Evolutionary conservation across 352 stramenopile genomes (phyloP).

Genomic region (Pythium dissimile): DNA sequence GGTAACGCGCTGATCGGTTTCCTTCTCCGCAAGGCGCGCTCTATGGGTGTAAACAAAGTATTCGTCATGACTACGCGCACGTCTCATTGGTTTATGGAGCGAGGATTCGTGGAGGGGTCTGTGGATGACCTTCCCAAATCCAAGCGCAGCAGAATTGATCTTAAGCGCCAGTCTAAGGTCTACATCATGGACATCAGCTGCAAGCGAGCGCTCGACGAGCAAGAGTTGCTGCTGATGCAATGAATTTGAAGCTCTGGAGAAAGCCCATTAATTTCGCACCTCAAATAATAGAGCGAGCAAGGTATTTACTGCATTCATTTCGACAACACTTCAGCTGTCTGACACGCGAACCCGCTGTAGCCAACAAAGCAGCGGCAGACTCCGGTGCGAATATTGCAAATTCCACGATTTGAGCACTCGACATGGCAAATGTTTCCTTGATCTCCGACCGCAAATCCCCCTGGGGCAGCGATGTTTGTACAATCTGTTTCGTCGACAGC

Average conservation of each 20-base stretch:
- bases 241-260: slow-evolving; percentile 16
- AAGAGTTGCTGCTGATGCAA: slow-evolving; percentile 76
- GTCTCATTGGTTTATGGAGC: slow-evolving; percentile 98
- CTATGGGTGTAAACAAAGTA: slow-evolving; percentile 86
- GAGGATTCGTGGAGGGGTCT: slow-evolving; percentile 90
- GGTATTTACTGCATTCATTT: slow-evolving; percentile 23
- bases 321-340: slow-evolving; percentile 35
- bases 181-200: slow-evolving; percentile 89
- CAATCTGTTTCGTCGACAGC: slow-evolving; percentile 75
- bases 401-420: slow-evolving; percentile 91
- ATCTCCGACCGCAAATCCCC: slow-evolving; percentile 35
- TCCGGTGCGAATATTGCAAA: slow-evolving; percentile 86
- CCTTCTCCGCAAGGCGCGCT: slow-evolving; percentile 82
- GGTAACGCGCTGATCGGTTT: slow-evolving; percentile 91
- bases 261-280: not conserved
- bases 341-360: slow-evolving; percentile 58
- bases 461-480: slow-evolving; percentile 34
- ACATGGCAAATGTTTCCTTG: slow-evolving; percentile 87
- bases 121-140: slow-evolving; percentile 86
- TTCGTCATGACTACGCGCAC: slow-evolving; percentile 98
- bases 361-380: slow-evolving; percentile 88
- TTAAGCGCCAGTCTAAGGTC: slow-evolving; percentile 84
- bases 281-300: slow-evolving; percentile 2
- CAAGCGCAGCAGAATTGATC: slow-evolving; percentile 74
- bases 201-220: slow-evolving; percentile 78